Percentiles rank a stretch among this genome's conserved stretches.
phyloP scores from a whole-genome alignment of 2,329 filamentous ascomycete genomes.

The Triangularia setosa region DNA sequence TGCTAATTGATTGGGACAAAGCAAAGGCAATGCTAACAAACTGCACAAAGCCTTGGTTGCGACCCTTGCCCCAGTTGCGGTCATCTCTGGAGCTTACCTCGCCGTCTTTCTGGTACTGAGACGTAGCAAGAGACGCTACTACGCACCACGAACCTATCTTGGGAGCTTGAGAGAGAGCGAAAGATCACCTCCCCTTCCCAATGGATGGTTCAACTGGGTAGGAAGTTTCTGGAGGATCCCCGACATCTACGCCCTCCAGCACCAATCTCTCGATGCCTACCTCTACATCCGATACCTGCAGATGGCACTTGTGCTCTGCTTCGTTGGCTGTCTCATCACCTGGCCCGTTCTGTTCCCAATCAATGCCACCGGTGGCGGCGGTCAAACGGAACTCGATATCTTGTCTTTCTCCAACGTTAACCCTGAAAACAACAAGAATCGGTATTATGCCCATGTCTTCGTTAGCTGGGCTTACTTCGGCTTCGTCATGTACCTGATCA shows the following conservation, averaged over 20 bases:
- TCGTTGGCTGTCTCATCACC: conserved; percentile 78
- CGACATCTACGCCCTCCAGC: conserved; percentile 79
- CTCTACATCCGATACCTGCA: conserved; percentile 86
- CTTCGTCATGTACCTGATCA: conserved; percentile 85
- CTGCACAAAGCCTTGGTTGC: conserved; percentile 37
- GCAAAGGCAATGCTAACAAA: not conserved
- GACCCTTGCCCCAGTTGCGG: conserved; percentile 38
- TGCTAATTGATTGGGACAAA: not conserved
- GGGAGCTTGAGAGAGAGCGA: conserved; percentile 46
- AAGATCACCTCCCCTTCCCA: conserved; percentile 56
- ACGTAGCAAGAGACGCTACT: conserved; percentile 43
- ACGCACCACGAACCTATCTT: conserved; percentile 49
- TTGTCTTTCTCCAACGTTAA: conserved; percentile 75
- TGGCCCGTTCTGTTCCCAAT: conserved; percentile 85
- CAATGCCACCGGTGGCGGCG: conserved; percentile 75
- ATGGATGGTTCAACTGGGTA: conserved; percentile 65
- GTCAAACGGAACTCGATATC: conserved; percentile 64
- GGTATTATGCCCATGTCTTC: conserved; percentile 78
- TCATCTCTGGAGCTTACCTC: conserved; percentile 39
- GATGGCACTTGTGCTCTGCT: conserved; percentile 68
- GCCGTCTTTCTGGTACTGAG: conserved; percentile 44
- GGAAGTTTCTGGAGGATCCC: conserved; percentile 61
- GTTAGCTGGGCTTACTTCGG: conserved; percentile 78
- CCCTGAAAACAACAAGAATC: conserved; percentile 47
- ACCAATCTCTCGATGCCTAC: conserved; percentile 89